These are phyloP conservation scores for Colletotrichum sp. DNA, from an alignment of 2,329 filamentous ascomycete species.

Conservation along the genomic window DNA sequence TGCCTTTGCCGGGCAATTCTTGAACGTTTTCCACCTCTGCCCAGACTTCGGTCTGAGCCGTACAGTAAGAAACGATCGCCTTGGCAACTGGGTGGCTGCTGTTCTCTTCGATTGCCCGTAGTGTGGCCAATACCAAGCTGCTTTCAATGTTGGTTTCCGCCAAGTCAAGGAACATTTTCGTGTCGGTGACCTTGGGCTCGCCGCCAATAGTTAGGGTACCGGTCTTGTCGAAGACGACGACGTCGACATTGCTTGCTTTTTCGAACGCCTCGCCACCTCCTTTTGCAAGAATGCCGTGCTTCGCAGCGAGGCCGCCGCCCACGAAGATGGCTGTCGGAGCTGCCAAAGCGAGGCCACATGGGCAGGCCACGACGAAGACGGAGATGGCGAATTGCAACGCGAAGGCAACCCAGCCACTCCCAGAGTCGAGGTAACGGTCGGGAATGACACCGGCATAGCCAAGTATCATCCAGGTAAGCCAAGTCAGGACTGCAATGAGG, in stretches of 20 bases:
- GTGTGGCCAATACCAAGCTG: conserved; percentile 50
- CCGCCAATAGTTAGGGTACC: conserved; percentile 79
- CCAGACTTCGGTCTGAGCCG: conserved; percentile 32
- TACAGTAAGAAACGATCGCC: conserved; percentile 70
- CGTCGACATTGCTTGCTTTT: conserved; percentile 78
- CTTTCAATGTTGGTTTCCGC: conserved; percentile 23
- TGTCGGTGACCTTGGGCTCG: conserved; percentile 71
- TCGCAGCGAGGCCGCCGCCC: conserved; percentile 79
- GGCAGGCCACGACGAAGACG: conserved; percentile 86
- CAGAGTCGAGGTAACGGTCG: conserved; percentile 56
- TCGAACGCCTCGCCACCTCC: conserved; percentile 87
- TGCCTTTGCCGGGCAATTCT: conserved; percentile 74
- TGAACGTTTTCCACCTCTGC: conserved; percentile 51
- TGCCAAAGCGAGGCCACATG: conserved; percentile 83
- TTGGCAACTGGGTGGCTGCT: conserved; percentile 79
- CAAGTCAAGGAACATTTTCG: conserved; percentile 41
- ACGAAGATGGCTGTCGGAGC: conserved; percentile 87
- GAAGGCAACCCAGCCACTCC: conserved; percentile 74
- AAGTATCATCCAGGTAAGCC: conserved; percentile 73
- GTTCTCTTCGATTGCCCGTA: conserved; percentile 69
- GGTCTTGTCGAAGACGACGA: conserved; percentile 88
- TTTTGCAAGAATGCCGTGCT: conserved; percentile 81
- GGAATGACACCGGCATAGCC: conserved; percentile 65
- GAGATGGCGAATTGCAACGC: conserved; percentile 83
- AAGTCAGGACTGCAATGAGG: conserved; percentile 71